A percentile compares a stretch with the other conserved stretches of the same genome.
Evolutionary conservation across 768 basidiomycete species (phyloP).

Genomic region (Boletus sp.): DNA sequence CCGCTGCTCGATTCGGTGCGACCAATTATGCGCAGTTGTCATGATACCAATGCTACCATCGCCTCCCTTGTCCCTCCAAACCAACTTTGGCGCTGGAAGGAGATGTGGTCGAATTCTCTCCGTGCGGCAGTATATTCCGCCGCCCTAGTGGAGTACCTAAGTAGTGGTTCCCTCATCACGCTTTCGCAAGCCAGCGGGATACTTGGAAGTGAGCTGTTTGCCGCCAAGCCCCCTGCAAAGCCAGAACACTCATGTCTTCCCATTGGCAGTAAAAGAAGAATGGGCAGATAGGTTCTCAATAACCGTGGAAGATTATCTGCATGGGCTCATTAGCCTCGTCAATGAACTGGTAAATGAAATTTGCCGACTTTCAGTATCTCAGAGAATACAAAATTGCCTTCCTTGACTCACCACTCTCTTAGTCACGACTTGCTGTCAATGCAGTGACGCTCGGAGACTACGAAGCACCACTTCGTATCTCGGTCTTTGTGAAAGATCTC

Average conservation of each 20-base stretch:
- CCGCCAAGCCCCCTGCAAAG: background rate
- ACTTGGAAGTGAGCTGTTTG: conserved; percentile 60
- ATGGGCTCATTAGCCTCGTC: conserved; percentile 71
- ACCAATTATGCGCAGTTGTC: conserved; percentile 55
- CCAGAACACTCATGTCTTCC: conserved; percentile 3
- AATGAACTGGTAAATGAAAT: conserved; percentile 66
- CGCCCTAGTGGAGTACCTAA: conserved; percentile 63
- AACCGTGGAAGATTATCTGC: conserved; percentile 76
- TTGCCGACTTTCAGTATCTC: background rate
- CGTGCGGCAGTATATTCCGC: conserved; percentile 65
- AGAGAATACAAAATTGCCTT: background rate
- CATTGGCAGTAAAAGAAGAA: conserved; percentile 66
- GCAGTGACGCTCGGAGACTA: conserved; percentile 80
- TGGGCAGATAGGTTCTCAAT: conserved; percentile 66
- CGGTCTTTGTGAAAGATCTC: conserved; percentile 73
- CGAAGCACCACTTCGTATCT: conserved; percentile 74
- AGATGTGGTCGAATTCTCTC: conserved; percentile 74
- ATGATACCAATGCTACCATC: conserved; percentile 47
- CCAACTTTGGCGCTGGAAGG: conserved; percentile 83
- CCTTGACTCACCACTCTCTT: conserved; percentile 6
- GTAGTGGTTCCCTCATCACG: conserved; percentile 54
- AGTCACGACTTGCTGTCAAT: conserved; percentile 81
- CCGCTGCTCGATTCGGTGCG: conserved; percentile 53
- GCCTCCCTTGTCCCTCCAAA: conserved; percentile 60
- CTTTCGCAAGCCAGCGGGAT: conserved; percentile 47